Percentiles rank a stretch among this genome's conserved stretches.
These are phyloP conservation scores for Daldinia grandis DNA, from an alignment of 495 filamentous ascomycete genomes.

Conservation along the genomic window DNA sequence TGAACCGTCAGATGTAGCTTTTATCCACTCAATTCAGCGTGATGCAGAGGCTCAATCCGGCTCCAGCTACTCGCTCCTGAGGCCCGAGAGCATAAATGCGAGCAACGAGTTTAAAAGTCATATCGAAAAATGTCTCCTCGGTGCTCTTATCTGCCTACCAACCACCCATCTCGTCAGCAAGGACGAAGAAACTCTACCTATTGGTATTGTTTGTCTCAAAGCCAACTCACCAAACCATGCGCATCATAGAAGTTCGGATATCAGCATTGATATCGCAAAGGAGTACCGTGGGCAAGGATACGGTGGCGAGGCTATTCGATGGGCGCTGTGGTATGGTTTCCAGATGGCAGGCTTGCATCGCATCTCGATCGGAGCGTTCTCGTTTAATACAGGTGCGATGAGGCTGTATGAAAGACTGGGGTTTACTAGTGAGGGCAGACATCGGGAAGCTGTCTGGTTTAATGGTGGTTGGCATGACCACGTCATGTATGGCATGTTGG, in stretches of 20 bases:
- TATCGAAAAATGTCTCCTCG: neutral
- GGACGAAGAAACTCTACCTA: neutral
- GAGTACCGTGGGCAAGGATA: constrained; percentile 59
- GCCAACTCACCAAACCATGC: neutral
- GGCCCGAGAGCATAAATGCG: neutral
- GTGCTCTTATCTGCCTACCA: neutral
- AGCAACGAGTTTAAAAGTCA: neutral
- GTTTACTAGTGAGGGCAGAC: neutral
- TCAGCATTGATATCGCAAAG: constrained; percentile 11
- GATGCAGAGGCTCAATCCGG: neutral
- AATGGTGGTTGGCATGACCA: neutral
- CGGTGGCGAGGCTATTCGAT: constrained; percentile 61
- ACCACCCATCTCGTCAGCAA: neutral
- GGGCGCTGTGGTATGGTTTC: constrained; percentile 61
- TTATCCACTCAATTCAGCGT: neutral
- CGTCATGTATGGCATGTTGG: neutral
- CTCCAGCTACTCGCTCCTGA: neutral
- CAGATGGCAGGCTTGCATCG: constrained; percentile 56
- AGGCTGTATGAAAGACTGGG: constrained; percentile 54
- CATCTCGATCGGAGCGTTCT: constrained; percentile 51
- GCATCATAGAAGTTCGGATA: neutral
- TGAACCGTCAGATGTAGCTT: neutral
- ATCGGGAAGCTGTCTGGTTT: neutral
- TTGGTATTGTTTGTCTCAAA: neutral
- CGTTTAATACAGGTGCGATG: constrained; percentile 55